Evolutionary conservation across 148 eudicot genomes (phyloP).

Genomic region (Heliosperma pusillum): DNA sequence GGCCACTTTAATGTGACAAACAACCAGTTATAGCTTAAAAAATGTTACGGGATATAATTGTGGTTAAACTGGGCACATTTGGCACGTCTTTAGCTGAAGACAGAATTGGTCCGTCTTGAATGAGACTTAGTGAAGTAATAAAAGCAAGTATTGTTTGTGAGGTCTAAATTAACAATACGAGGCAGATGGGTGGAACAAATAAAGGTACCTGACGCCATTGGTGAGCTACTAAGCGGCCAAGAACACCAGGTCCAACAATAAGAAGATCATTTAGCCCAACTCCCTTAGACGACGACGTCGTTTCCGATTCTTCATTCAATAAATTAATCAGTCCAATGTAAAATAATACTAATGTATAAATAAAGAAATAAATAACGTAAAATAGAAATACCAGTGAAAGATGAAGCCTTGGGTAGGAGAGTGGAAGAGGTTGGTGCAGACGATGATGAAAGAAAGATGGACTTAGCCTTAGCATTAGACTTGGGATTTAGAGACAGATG

Average conservation of each 20-base stretch:
- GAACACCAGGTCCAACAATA: constrained; percentile 87
- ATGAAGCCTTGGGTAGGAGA: constrained; percentile 17
- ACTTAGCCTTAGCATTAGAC: too few species aligned
- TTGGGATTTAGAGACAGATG: background rate
- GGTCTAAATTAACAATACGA: too few species aligned
- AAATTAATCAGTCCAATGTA: background rate
- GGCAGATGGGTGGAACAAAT: too few species aligned
- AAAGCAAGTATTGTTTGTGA: too few species aligned
- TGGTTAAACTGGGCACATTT: too few species aligned
- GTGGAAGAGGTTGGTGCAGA: constrained; percentile 19
- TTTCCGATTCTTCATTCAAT: constrained; percentile 9
- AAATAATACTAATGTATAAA: background rate
- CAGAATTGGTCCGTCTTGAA: too few species aligned
- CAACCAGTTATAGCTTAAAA: too few species aligned
- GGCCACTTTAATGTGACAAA: too few species aligned
- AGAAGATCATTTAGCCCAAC: constrained; percentile 58
- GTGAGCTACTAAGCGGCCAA: constrained; percentile 76
- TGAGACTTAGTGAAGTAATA: too few species aligned
- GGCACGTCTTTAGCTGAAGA: too few species aligned
- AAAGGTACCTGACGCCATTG: constrained; percentile 60
- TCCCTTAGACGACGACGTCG: constrained; percentile 30
- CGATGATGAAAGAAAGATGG: constrained; percentile 7
- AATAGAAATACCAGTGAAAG: constrained; percentile 17
- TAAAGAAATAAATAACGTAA: background rate
- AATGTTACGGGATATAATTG: too few species aligned